A percentile compares a stretch with the other conserved stretches of the same genome.
phyloP scores from a whole-genome alignment of 2,329 filamentous ascomycete species.

The Lizonia empirigonia region DNA sequence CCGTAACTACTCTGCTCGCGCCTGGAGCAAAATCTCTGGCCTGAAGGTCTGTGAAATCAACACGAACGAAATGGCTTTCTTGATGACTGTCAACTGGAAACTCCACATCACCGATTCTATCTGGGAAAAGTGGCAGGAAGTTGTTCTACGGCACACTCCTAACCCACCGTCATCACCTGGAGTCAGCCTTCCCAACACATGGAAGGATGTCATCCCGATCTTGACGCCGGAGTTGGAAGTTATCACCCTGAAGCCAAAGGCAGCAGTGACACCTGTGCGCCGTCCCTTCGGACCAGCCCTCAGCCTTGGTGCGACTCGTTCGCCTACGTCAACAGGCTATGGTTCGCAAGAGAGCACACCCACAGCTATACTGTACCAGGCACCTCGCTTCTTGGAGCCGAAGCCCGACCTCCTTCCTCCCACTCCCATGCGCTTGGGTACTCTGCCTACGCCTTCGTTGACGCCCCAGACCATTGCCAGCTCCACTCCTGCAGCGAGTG shows the following conservation, averaged over 20 bases:
- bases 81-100: conserved; percentile 89
- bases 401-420: conserved; percentile 56
- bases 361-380: conserved; percentile 48
- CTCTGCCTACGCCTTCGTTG: conserved; percentile 66
- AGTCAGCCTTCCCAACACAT: conserved; percentile 46
- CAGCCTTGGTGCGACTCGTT: conserved; percentile 30
- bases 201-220: conserved; percentile 59
- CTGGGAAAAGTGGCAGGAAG: conserved; percentile 92
- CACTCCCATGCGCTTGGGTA: conserved; percentile 61
- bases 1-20: conserved; percentile 94
- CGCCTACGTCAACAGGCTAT: conserved; percentile 30
- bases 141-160: conserved; percentile 84
- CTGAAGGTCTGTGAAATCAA: conserved; percentile 93
- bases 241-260: conserved; percentile 48
- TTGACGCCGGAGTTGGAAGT: conserved; percentile 64
- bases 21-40: conserved; percentile 99
- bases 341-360: conserved; percentile 52
- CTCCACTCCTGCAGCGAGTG: conserved; percentile 67
- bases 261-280: conserved; percentile 35
- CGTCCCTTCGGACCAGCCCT: conserved; percentile 33
- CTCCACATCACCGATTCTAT: conserved; percentile 88
- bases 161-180: conserved; percentile 51
- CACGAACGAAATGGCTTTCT: conserved; percentile 91
- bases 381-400: conserved; percentile 58
- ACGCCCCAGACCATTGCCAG: conserved; percentile 62